Conservation (phyloP, 2,329 filamentous ascomycete genomes). For the Sarocladiaceae sp. region DNA sequence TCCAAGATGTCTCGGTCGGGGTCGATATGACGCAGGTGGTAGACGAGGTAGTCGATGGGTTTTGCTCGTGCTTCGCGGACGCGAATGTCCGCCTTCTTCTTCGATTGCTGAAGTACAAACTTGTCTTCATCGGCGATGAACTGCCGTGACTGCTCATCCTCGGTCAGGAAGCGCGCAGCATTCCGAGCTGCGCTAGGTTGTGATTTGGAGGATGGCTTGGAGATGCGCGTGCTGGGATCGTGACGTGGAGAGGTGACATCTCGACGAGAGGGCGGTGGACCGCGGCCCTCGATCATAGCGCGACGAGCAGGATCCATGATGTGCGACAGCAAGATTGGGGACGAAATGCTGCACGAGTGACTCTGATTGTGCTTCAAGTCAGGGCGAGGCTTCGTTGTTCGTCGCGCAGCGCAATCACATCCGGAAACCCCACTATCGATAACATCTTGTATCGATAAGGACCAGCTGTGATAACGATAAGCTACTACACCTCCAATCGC, state of each 20-base stretch:
- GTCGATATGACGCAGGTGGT: constrained; percentile 85
- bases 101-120: constrained; percentile 93
- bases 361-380: too few relatives aligned
- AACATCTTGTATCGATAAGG: neutral
- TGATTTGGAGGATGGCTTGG: constrained; percentile 38
- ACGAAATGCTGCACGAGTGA: too few relatives aligned
- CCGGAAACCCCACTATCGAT: too few relatives aligned
- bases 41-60: constrained; percentile 88
- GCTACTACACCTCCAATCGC: too few relatives aligned
- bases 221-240: constrained; percentile 49
- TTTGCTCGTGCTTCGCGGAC: constrained; percentile 87
- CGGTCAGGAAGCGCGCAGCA: constrained; percentile 49
- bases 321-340: too few relatives aligned
- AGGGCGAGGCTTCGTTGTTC: too few relatives aligned
- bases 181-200: constrained; percentile 22
- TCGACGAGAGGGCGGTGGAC: constrained; percentile 33
- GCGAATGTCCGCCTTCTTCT: constrained; percentile 94
- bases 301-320: constrained; percentile 49
- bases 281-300: constrained; percentile 46
- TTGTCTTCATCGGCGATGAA: constrained; percentile 94
- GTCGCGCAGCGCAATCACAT: too few relatives aligned
- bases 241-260: constrained; percentile 50
- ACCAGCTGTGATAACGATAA: too few relatives aligned
- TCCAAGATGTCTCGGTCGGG: constrained; percentile 78
- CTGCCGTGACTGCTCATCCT: constrained; percentile 70